phyloP scores from a whole-genome alignment of 2,329 filamentous ascomycete species.

The Hirsutella thompsonii region DNA sequence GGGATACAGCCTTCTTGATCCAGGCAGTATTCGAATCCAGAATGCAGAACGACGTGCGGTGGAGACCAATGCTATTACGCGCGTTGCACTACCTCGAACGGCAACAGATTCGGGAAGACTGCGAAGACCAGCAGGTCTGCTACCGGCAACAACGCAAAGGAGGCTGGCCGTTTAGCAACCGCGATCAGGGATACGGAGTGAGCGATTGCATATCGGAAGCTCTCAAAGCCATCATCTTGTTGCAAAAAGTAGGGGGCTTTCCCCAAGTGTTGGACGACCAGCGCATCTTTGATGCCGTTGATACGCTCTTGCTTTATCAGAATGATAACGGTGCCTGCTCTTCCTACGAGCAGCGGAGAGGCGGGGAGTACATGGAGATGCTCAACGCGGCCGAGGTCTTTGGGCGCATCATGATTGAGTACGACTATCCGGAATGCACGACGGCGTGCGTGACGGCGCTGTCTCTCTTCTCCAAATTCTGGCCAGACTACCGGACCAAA shows the following conservation, averaged over 20 bases:
- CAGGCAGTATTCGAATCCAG: constrained; percentile 72
- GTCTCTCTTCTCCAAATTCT: constrained; percentile 67
- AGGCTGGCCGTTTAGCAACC: constrained; percentile 92
- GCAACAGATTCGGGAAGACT: constrained; percentile 82
- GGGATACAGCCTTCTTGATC: constrained; percentile 88
- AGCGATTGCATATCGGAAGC: constrained; percentile 91
- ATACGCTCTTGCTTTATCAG: constrained; percentile 85
- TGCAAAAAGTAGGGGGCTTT: constrained; percentile 69
- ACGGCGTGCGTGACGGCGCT: constrained; percentile 86
- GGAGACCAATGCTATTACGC: constrained; percentile 70
- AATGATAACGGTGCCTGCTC: constrained; percentile 76
- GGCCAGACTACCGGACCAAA: constrained; percentile 62
- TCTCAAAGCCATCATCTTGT: constrained; percentile 70
- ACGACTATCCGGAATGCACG: constrained; percentile 96
- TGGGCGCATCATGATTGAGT: constrained; percentile 95
- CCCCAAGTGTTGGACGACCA: constrained; percentile 61
- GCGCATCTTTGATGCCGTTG: constrained; percentile 75
- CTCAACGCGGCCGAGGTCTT: constrained; percentile 96
- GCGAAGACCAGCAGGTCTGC: constrained; percentile 60
- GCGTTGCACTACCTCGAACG: constrained; percentile 77
- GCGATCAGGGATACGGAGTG: constrained; percentile 85
- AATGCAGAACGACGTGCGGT: constrained; percentile 63
- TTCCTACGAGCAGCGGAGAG: constrained; percentile 78
- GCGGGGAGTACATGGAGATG: constrained; percentile 64
- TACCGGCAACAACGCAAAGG: constrained; percentile 89